phyloP scores from a whole-genome alignment of 2,329 filamentous ascomycete genomes.

The Fusarium cyanostomum region DNA sequence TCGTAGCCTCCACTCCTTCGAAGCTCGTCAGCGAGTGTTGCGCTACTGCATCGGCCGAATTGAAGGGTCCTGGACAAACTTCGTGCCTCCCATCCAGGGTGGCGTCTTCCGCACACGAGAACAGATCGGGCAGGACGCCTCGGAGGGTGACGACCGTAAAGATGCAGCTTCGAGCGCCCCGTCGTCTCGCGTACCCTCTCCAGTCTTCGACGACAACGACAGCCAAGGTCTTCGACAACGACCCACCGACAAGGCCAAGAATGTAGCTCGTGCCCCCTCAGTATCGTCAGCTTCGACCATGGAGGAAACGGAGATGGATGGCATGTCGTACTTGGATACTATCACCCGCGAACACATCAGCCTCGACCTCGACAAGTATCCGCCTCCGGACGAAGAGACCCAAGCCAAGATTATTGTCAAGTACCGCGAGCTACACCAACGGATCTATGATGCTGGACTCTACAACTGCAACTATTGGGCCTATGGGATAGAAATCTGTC shows the following conservation, averaged over 20 bases:
- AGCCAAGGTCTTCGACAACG: constrained; percentile 45
- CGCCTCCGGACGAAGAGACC: constrained; percentile 74
- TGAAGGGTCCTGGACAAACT: constrained; percentile 85
- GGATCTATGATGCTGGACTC: constrained; percentile 77
- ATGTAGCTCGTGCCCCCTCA: constrained; percentile 55
- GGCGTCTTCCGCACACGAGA: constrained; percentile 72
- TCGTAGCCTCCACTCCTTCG: constrained; percentile 79
- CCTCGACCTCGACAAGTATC: constrained; percentile 83
- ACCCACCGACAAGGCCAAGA: constrained; percentile 19
- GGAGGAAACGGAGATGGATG: constrained; percentile 57
- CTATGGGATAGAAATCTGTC: constrained; percentile 77
- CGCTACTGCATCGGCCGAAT: constrained; percentile 85
- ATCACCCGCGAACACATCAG: constrained; percentile 79
- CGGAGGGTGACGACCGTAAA: constrained; percentile 23
- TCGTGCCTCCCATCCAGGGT: constrained; percentile 90
- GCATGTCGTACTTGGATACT: constrained; percentile 74
- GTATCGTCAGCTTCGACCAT: constrained; percentile 68
- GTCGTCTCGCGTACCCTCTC: constrained; percentile 63
- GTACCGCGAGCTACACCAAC: constrained; percentile 80
- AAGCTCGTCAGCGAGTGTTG: constrained; percentile 79
- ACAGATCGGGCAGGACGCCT: constrained; percentile 46
- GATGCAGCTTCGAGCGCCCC: constrained; percentile 54
- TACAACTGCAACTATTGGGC: constrained; percentile 86
- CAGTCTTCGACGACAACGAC: constrained; percentile 59
- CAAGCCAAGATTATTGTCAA: constrained; percentile 81